Percentiles rank a stretch among this genome's conserved stretches.
Evolutionary conservation across 495 filamentous ascomycete genomes (phyloP).

Genomic region (Penicillium soppii): DNA sequence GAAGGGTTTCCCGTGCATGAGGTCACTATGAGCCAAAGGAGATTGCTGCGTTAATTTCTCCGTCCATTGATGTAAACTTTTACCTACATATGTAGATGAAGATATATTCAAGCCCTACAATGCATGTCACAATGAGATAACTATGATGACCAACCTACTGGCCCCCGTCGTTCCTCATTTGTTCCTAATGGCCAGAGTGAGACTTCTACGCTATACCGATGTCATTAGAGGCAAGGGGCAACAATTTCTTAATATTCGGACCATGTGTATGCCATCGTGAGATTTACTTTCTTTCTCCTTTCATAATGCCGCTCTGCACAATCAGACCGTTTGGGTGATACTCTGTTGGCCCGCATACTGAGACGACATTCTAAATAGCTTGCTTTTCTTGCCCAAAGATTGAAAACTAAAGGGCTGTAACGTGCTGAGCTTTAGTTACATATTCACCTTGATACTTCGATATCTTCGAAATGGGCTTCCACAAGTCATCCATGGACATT

Average conservation of each 20-base stretch:
- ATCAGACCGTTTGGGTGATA: background rate
- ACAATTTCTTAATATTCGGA: background rate
- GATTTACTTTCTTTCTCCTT: background rate
- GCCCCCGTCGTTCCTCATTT: too few species aligned
- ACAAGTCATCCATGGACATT: conserved; percentile 24
- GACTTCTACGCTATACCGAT: conserved; percentile 14
- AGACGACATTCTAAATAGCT: background rate
- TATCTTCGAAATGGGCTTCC: conserved; percentile 22
- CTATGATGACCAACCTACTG: conserved; percentile 21
- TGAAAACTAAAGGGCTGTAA: too few species aligned
- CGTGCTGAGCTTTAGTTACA: too few species aligned
- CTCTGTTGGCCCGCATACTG: background rate
- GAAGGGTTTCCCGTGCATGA: conserved; percentile 8
- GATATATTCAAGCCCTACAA: background rate
- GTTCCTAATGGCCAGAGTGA: background rate
- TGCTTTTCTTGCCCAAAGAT: background rate
- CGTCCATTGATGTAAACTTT: too few species aligned
- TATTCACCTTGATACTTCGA: background rate
- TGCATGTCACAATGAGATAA: conserved; percentile 20
- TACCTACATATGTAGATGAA: too few species aligned
- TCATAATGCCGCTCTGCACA: background rate
- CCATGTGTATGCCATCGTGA: background rate
- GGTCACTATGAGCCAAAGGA: conserved; percentile 25
- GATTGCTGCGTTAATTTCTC: too few species aligned
- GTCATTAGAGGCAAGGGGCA: conserved; percentile 13